These are phyloP conservation scores for Babesia divergens DNA, from an alignment of 169 alveolate species.

Conservation along the genomic window DNA sequence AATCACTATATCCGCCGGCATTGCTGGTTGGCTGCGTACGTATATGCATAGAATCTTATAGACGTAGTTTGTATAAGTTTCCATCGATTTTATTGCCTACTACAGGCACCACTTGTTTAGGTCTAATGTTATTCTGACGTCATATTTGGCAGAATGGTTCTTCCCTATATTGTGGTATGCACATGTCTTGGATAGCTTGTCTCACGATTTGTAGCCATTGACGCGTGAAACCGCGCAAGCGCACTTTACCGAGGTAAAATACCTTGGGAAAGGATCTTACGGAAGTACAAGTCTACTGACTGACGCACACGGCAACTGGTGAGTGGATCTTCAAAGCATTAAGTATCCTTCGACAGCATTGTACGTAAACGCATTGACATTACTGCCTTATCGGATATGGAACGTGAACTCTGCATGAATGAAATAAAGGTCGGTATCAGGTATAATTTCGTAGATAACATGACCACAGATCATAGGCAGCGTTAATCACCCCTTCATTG, in stretches of 20 bases:
- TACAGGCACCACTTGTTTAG: too few relatives aligned
- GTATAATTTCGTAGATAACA: background rate
- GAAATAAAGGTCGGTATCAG: constrained; percentile 69
- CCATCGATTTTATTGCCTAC: too few relatives aligned
- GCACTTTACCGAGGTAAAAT: constrained; percentile 28
- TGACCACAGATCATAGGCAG: constrained; percentile 62
- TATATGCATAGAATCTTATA: too few relatives aligned
- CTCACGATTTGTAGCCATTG: background rate
- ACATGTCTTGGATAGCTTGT: background rate
- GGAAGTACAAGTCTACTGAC: constrained; percentile 71
- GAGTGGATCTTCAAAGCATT: background rate
- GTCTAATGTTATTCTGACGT: too few relatives aligned
- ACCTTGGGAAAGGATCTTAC: constrained; percentile 70
- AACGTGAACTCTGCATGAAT: constrained; percentile 68
- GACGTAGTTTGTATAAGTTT: too few relatives aligned
- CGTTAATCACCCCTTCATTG: constrained; percentile 81
- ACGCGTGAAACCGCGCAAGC: background rate
- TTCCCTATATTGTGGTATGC: constrained; percentile 17
- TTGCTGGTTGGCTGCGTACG: too few relatives aligned
- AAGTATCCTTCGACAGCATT: constrained; percentile 6
- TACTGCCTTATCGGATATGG: constrained; percentile 65
- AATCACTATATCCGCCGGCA: too few relatives aligned
- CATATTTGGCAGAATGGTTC: background rate
- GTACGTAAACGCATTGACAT: constrained; percentile 71
- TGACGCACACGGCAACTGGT: constrained; percentile 64